Evolutionary conservation across 306 rosid genomes (phyloP).

Genomic region (Cucumis hystrix): DNA sequence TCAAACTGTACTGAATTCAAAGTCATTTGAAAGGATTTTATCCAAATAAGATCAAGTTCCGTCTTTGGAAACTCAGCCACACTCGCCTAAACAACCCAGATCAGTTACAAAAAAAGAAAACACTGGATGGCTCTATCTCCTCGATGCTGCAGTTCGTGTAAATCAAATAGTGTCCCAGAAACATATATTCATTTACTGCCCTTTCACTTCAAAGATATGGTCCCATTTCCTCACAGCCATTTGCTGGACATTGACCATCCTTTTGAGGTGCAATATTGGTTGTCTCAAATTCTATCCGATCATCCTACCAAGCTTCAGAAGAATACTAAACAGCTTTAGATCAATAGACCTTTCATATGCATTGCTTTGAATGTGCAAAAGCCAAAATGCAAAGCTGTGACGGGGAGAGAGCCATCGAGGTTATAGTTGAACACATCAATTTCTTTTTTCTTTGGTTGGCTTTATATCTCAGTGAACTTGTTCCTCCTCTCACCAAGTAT

Average conservation of each 20-base stretch:
- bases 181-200: background rate
- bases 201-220: background rate
- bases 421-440: background rate
- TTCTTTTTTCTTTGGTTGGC: background rate
- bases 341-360: background rate
- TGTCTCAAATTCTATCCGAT: background rate
- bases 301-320: background rate
- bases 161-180: background rate
- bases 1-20: background rate
- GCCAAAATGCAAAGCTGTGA: background rate
- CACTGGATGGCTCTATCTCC: background rate
- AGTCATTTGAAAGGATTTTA: background rate
- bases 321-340: background rate
- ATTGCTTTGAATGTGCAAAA: background rate
- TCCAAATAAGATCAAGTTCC: background rate
- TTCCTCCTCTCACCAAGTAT: background rate
- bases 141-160: background rate
- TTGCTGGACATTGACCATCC: background rate
- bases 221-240: background rate
- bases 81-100: background rate
- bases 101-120: background rate
- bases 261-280: background rate
- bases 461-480: background rate
- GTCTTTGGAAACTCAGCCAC: background rate
- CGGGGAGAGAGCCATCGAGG: background rate